Conservation (phyloP, 2,329 filamentous ascomycete species). For the Graphilbum ipis-grandicollis region DNA sequence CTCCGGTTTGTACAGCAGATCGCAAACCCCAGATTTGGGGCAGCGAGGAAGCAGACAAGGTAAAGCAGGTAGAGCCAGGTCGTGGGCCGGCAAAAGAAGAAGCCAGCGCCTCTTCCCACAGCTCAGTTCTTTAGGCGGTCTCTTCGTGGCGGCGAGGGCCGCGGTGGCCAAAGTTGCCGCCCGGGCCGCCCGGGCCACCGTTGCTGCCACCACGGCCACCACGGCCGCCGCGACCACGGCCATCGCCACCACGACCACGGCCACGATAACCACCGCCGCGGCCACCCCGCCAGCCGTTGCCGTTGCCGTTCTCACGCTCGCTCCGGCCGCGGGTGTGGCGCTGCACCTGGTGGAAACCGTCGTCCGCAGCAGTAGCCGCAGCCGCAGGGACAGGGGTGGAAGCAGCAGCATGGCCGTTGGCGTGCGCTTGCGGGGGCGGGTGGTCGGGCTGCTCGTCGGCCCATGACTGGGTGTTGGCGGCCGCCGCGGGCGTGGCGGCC, state of each 20-base stretch:
- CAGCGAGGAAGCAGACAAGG: no score
- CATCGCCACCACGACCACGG: neutral
- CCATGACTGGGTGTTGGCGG: conserved; percentile 50
- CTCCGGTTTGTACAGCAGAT: no score
- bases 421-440: conserved; percentile 15
- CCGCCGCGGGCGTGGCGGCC: conserved; percentile 39
- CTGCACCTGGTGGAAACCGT: conserved; percentile 59
- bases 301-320: conserved; percentile 31
- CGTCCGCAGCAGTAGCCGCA: conserved; percentile 26
- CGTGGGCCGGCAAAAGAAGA: no score
- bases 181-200: conserved; percentile 4
- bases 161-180: conserved; percentile 1
- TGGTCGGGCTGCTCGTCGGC: conserved; percentile 58
- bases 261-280: conserved; percentile 3
- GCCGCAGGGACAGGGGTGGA: conserved; percentile 13
- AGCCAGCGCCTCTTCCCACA: no score
- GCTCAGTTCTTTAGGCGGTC: no score
- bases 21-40: no score
- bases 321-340: conserved; percentile 38
- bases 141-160: conserved; percentile 3
- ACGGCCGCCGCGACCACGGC: neutral
- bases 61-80: no score
- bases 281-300: conserved; percentile 7
- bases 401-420: conserved; percentile 8
- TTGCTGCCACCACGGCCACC: neutral